Conservation (phyloP, 139 green algal genomes). For the Chlamydomonas eustigma region DNA sequence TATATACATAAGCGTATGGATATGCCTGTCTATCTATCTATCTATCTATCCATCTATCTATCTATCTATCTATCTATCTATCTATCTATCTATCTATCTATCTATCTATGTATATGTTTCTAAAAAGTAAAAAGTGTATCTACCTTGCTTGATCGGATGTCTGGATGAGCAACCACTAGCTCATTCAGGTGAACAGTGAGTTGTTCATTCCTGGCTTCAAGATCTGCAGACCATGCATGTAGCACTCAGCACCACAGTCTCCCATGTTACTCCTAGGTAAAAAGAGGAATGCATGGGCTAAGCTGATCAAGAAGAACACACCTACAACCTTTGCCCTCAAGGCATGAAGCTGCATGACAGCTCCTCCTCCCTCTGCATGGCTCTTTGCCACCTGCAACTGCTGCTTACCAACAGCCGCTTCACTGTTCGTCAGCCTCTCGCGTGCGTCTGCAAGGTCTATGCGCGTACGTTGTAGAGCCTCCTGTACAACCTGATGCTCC, state of each 20-base stretch:
- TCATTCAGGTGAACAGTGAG: not conserved
- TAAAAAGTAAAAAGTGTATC: no score
- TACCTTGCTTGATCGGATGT: no score
- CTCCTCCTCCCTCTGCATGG: not conserved
- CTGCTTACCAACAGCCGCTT: not conserved
- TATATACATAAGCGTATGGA: no score
- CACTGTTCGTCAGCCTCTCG: not conserved
- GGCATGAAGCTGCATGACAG: not conserved
- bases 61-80: no score
- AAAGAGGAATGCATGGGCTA: no score
- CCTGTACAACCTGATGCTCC: slow-evolving; percentile 1
- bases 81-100: no score
- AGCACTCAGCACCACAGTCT: not conserved
- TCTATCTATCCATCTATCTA: no score
- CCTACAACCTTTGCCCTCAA: not conserved
- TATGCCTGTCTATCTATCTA: no score
- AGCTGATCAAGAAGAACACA: not conserved
- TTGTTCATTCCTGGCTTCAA: not conserved
- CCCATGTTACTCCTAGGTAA: no score
- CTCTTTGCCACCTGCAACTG: not conserved
- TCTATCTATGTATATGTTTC: no score
- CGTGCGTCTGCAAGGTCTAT: not conserved
- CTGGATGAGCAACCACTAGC: not conserved
- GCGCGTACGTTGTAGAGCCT: not conserved
- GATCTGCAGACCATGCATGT: not conserved